Conservation (phyloP, 2,329 filamentous ascomycete genomes). For the Sordariomycetes sp. region DNA sequence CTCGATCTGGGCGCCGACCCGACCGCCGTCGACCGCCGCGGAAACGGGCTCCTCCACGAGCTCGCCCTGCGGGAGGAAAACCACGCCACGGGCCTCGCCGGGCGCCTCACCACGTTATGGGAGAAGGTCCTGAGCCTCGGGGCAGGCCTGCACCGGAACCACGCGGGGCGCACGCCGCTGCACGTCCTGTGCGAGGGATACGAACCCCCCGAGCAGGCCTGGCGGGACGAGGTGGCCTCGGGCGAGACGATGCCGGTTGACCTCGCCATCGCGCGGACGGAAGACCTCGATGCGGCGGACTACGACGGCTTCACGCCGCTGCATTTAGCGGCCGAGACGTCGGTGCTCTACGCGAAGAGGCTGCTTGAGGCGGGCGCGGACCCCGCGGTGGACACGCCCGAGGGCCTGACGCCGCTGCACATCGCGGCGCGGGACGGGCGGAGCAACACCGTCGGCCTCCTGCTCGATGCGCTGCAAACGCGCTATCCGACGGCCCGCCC, state of each 20-base stretch:
- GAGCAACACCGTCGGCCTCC: slow-evolving; percentile 20
- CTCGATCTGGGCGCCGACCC: slow-evolving; percentile 6
- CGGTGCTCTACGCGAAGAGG: slow-evolving; percentile 10
- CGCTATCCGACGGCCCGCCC: too few relatives aligned
- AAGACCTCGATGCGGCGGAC: slow-evolving; percentile 5
- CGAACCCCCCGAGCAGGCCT: too few relatives aligned
- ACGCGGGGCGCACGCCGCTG: slow-evolving; percentile 12
- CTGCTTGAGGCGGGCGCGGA: slow-evolving; percentile 26
- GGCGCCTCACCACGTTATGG: slow-evolving; percentile 5
- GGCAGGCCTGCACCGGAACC: slow-evolving; percentile 9
- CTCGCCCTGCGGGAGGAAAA: slow-evolving; percentile 1
- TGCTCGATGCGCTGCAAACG: slow-evolving; percentile 9
- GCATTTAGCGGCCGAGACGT: slow-evolving; percentile 12
- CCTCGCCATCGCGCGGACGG: slow-evolving; percentile 9
- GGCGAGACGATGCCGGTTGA: slow-evolving; percentile 4
- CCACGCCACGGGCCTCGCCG: background rate
- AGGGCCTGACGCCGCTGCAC: slow-evolving; percentile 26
- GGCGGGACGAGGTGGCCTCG: background rate
- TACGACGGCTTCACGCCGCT: slow-evolving; percentile 12
- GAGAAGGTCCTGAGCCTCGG: slow-evolving; percentile 7
- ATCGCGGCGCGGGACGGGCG: slow-evolving; percentile 21
- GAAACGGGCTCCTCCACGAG: slow-evolving; percentile 14
- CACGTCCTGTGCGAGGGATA: slow-evolving; percentile 10
- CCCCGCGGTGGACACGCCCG: slow-evolving; percentile 15
- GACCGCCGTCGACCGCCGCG: slow-evolving; percentile 9